Conservation (phyloP, 2,329 filamentous ascomycete species). For the Colletotrichum sublineola region DNA sequence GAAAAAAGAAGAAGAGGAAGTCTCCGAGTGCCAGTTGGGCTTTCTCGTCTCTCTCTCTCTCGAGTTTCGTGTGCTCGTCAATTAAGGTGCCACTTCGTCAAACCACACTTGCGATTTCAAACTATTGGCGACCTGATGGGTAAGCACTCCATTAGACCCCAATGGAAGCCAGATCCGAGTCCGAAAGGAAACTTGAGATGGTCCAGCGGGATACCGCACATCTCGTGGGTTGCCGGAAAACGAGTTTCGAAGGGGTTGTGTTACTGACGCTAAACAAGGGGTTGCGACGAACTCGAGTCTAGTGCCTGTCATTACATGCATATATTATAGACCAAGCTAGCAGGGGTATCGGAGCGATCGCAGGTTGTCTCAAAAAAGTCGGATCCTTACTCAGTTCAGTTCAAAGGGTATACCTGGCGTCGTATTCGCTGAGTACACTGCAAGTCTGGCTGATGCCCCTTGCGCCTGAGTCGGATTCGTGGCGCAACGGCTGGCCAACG, state of each 20-base stretch:
- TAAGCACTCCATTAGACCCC: neutral
- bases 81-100: neutral
- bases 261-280: constrained; percentile 42
- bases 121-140: neutral
- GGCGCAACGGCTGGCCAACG: constrained; percentile 9
- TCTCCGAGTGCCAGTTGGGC: neutral
- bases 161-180: neutral
- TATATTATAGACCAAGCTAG: constrained; percentile 44
- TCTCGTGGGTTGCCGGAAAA: neutral
- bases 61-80: neutral
- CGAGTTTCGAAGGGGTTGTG: constrained; percentile 21
- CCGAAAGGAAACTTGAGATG: neutral
- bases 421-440: constrained; percentile 3
- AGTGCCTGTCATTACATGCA: constrained; percentile 44
- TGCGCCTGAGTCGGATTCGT: neutral
- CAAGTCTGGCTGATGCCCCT: neutral
- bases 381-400: constrained; percentile 12
- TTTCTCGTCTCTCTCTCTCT: neutral
- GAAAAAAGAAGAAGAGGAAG: too few relatives aligned
- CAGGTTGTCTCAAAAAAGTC: constrained; percentile 30
- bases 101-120: neutral
- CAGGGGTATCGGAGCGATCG: constrained; percentile 43
- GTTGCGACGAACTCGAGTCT: constrained; percentile 32
- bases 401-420: neutral
- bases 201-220: neutral